These are phyloP conservation scores for Pseudoperonospora humuli DNA, from an alignment of 352 stramenopile species.

Conservation along the genomic window DNA sequence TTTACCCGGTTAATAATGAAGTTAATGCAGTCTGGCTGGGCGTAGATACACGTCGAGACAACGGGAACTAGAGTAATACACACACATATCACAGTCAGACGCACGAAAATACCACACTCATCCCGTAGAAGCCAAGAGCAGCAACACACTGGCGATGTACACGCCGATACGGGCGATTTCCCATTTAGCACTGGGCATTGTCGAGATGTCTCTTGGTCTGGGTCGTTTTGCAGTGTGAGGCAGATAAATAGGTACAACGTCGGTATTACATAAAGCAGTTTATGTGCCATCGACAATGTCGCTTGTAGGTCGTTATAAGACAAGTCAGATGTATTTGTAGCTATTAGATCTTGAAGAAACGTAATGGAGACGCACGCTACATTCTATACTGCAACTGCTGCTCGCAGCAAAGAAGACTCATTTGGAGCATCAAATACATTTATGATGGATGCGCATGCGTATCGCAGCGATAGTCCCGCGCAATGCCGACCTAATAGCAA, in stretches of 20 bases:
- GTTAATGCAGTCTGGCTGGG: conserved; percentile 80
- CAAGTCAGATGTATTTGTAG: neutral
- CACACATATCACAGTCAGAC: neutral
- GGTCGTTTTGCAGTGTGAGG: conserved; percentile 15
- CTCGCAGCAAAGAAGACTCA: too few species aligned
- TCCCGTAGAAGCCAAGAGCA: neutral
- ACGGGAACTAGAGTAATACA: conserved; percentile 44
- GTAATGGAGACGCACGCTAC: conserved; percentile 2
- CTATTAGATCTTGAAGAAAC: conserved; percentile 18
- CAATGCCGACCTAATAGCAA: too few species aligned
- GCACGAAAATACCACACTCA: neutral
- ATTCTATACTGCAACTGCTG: too few species aligned
- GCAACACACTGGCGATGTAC: conserved; percentile 56
- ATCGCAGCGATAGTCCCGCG: too few species aligned
- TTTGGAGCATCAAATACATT: too few species aligned
- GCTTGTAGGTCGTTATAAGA: neutral
- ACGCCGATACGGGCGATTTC: conserved; percentile 62
- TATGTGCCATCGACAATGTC: conserved; percentile 6
- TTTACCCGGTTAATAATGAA: conserved; percentile 57
- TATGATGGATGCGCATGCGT: too few species aligned
- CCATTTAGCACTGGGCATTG: conserved; percentile 58
- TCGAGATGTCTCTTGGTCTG: conserved; percentile 1
- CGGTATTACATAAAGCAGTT: conserved; percentile 7
- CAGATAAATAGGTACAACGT: conserved; percentile 6
- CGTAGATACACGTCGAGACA: conserved; percentile 74